Percentiles rank a stretch among this genome's conserved stretches.
Conservation (phyloP, 148 eudicot genomes). For the Spergularia marina region DNA sequence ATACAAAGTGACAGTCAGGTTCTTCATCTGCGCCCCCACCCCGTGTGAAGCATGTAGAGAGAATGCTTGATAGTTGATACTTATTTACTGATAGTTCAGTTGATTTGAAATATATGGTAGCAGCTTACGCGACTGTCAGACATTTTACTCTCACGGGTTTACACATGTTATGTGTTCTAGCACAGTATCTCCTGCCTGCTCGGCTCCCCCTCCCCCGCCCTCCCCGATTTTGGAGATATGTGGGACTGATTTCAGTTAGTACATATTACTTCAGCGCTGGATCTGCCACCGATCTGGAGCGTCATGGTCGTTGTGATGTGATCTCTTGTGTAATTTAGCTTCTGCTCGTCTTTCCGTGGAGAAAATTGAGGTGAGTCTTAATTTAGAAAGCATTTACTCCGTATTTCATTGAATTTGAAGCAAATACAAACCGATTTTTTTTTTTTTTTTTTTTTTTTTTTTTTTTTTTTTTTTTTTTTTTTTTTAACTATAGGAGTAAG, state of each 20-base stretch:
- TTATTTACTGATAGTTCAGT: background rate
- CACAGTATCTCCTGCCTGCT: background rate
- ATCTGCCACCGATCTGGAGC: background rate
- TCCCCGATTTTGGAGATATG: background rate
- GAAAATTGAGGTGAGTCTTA: too few species aligned
- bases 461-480: too few species aligned
- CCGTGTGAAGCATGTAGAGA: conserved; percentile 4
- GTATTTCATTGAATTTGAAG: too few species aligned
- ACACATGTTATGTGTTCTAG: background rate
- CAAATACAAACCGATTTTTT: too few species aligned
- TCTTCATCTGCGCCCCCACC: background rate
- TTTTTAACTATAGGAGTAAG: too few species aligned
- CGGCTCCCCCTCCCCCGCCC: background rate
- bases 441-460: too few species aligned
- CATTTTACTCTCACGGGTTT: background rate
- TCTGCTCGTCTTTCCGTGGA: background rate
- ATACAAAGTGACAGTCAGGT: conserved; percentile 8
- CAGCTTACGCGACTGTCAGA: background rate
- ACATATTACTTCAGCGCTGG: background rate
- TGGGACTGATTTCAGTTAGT: background rate
- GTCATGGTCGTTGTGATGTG: background rate
- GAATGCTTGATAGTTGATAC: background rate
- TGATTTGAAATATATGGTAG: background rate
- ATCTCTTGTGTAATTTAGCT: background rate
- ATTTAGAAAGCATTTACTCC: too few species aligned